phyloP scores from a whole-genome alignment of 495 filamentous ascomycete genomes.

The Pyrenula aspistea region DNA sequence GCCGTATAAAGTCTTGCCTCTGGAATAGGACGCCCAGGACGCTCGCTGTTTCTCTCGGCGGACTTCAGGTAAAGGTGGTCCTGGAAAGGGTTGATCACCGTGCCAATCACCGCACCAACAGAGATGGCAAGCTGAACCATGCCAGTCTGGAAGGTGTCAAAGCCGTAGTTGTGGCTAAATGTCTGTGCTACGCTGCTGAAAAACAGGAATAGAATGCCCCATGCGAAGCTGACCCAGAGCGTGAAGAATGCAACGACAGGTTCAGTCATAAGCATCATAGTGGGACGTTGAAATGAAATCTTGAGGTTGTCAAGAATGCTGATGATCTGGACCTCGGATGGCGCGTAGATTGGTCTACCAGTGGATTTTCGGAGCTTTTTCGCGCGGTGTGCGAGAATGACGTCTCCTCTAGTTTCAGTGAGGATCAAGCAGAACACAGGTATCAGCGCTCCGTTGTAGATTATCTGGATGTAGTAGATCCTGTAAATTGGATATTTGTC shows the following conservation, averaged over 20 bases:
- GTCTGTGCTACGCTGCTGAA: conserved; percentile 28
- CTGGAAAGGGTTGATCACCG: conserved; percentile 26
- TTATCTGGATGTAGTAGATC: conserved; percentile 42
- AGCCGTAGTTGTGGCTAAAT: conserved; percentile 24
- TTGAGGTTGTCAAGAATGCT: conserved; percentile 15
- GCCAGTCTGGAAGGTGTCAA: conserved; percentile 20
- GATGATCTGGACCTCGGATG: conserved; percentile 16
- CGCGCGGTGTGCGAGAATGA: conserved; percentile 50
- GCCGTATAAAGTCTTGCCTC: conserved; percentile 29
- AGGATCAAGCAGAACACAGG: conserved; percentile 32
- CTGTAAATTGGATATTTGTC: conserved; percentile 6
- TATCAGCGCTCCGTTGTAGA: conserved; percentile 30
- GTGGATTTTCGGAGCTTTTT: conserved; percentile 50
- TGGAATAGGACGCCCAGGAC: conserved; percentile 20
- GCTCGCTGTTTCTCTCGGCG: conserved; percentile 14
- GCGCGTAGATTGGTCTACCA: conserved; percentile 28
- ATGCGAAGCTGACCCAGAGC: conserved; percentile 38
- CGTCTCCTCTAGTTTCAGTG: conserved; percentile 26
- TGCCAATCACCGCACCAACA: conserved; percentile 27
- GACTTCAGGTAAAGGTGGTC: conserved; percentile 26
- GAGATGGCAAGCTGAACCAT: conserved; percentile 29
- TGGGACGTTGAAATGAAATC: conserved; percentile 30
- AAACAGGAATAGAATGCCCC: conserved; percentile 39
- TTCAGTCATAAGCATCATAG: conserved; percentile 37
- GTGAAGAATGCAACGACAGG: conserved; percentile 40